These are phyloP conservation scores for Aspergillus nidulans DNA, from an alignment of 495 filamentous ascomycete genomes.

Conservation along the genomic window DNA sequence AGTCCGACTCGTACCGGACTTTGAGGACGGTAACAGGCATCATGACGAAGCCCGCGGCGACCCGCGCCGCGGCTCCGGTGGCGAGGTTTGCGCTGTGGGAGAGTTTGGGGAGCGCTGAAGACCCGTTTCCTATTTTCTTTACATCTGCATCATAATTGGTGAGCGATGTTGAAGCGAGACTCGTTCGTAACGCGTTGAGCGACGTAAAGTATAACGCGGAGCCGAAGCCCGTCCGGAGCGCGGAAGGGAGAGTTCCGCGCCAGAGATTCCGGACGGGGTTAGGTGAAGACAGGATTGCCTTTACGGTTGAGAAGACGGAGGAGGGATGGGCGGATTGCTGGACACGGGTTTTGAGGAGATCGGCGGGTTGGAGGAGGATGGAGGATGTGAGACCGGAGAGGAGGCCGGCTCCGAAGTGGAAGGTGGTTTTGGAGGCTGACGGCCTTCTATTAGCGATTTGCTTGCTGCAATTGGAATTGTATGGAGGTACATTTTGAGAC, in stretches of 20 bases:
- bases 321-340: constrained; percentile 59
- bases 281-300: constrained; percentile 58
- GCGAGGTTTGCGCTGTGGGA: constrained; percentile 79
- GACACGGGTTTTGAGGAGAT: constrained; percentile 92
- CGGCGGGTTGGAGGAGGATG: constrained; percentile 88
- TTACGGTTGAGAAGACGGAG: constrained; percentile 66
- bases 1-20: constrained; percentile 84
- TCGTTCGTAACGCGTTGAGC: constrained; percentile 75
- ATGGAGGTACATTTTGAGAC: constrained; percentile 30
- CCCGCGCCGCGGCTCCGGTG: constrained; percentile 78
- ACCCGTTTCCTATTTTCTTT: constrained; percentile 7
- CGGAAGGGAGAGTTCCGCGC: constrained; percentile 89
- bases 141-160: neutral
- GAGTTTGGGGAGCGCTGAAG: constrained; percentile 75
- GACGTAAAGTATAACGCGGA: constrained; percentile 91
- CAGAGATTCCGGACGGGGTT: constrained; percentile 73
- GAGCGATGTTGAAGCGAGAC: constrained; percentile 42
- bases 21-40: constrained; percentile 98
- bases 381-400: constrained; percentile 81
- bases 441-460: neutral
- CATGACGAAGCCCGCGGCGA: constrained; percentile 80
- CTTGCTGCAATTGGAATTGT: neutral
- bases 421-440: constrained; percentile 48
- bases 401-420: constrained; percentile 88
- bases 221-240: constrained; percentile 87